Percentiles rank a stretch among this genome's conserved stretches.
phyloP scores from a whole-genome alignment of 2,329 filamentous ascomycete genomes.

The Furcasterigmium furcatum region DNA sequence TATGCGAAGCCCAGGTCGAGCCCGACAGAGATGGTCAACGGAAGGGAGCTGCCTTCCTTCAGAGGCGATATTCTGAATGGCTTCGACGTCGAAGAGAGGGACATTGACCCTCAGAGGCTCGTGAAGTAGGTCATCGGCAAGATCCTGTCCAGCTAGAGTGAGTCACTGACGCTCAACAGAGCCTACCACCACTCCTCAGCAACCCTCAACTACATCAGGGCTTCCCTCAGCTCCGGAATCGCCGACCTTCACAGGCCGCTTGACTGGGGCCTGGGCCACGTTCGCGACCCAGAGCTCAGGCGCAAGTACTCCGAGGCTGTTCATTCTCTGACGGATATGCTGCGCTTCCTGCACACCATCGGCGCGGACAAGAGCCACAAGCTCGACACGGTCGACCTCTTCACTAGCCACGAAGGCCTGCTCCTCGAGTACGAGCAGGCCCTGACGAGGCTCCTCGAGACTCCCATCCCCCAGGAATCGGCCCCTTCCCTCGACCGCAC shows the following conservation, averaged over 20 bases:
- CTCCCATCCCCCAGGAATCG: constrained; percentile 41
- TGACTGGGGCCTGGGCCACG: constrained; percentile 92
- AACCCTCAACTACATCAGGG: constrained; percentile 89
- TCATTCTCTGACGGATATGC: constrained; percentile 79
- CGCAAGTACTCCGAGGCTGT: constrained; percentile 85
- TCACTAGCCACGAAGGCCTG: constrained; percentile 91
- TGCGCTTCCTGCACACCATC: constrained; percentile 92
- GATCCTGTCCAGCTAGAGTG: too few relatives aligned
- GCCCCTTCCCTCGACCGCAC: constrained; percentile 35
- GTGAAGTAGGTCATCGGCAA: constrained; percentile 54
- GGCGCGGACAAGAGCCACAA: constrained; percentile 83
- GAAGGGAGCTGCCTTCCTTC: constrained; percentile 82
- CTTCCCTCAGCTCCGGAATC: constrained; percentile 79
- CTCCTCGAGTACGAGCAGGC: constrained; percentile 92
- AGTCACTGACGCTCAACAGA: constrained; percentile 30
- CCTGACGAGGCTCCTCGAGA: constrained; percentile 72
- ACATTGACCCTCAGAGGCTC: constrained; percentile 78
- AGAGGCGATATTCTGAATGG: constrained; percentile 95
- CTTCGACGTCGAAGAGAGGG: constrained; percentile 70
- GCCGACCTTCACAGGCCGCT: constrained; percentile 91
- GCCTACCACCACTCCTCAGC: constrained; percentile 96
- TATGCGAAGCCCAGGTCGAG: constrained; percentile 95
- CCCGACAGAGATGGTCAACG: constrained; percentile 78
- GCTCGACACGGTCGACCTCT: constrained; percentile 89
- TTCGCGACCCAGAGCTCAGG: constrained; percentile 78